phyloP scores from a whole-genome alignment of 192 early-diverging fungal genomes.

The Phycomyces blakesleeanus region DNA sequence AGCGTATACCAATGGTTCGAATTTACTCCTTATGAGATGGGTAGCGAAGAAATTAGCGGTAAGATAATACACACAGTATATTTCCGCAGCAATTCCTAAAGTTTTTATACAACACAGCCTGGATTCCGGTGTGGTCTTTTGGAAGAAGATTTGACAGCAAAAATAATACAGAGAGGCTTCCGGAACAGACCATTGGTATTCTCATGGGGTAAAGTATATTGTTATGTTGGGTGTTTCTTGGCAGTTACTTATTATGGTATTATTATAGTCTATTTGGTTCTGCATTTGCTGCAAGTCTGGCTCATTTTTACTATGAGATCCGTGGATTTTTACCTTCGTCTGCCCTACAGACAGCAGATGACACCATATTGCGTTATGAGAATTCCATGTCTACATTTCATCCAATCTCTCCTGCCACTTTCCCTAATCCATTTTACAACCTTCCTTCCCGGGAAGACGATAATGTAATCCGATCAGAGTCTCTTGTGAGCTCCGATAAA shows the following conservation, averaged over 20 bases:
- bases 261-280: conserved; percentile 39
- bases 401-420: conserved; percentile 62
- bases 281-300: conserved; percentile 50
- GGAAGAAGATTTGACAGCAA: conserved; percentile 65
- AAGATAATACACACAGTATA: not conserved
- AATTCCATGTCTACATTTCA: conserved; percentile 50
- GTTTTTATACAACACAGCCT: conserved; percentile 39
- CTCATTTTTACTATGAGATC: conserved; percentile 45
- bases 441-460: conserved; percentile 31
- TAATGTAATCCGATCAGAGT: conserved; percentile 23
- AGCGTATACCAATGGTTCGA: conserved; percentile 79
- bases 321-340: conserved; percentile 33
- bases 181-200: conserved; percentile 66
- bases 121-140: conserved; percentile 74
- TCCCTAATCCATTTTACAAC: conserved; percentile 63
- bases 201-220: conserved; percentile 49
- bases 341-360: conserved; percentile 37
- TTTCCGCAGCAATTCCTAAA: not conserved
- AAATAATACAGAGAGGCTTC: conserved; percentile 50
- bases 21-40: conserved; percentile 73
- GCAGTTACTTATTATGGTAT: too few species aligned
- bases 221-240: not conserved
- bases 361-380: conserved; percentile 43
- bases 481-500: conserved; percentile 22
- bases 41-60: conserved; percentile 70